These are phyloP conservation scores for Rhizoclosmatium globosum DNA, from an alignment of 192 early-diverging fungal species.

Conservation along the genomic window DNA sequence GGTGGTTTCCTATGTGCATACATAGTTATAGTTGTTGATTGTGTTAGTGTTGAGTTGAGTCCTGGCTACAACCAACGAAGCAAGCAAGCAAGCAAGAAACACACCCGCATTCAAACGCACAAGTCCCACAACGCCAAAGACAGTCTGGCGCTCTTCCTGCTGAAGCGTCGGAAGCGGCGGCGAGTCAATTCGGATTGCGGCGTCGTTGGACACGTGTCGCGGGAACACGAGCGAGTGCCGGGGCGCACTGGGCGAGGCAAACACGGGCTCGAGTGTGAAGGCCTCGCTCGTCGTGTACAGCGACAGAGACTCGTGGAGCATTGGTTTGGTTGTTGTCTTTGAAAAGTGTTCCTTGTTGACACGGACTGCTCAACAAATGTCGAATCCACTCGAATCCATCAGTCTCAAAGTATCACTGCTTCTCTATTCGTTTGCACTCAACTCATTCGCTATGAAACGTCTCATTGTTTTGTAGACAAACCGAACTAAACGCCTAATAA, in stretches of 20 bases:
- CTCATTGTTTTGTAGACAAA: too few relatives aligned
- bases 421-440: too few relatives aligned
- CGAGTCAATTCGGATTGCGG: constrained; percentile 60
- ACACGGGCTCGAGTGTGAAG: constrained; percentile 24
- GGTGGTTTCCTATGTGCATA: constrained; percentile 77
- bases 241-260: constrained; percentile 51
- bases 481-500: too few relatives aligned
- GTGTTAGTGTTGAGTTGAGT: too few relatives aligned
- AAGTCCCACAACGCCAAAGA: constrained; percentile 79
- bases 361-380: too few relatives aligned
- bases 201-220: constrained; percentile 40
- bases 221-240: constrained; percentile 69
- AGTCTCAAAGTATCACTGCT: too few relatives aligned
- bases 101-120: constrained; percentile 74
- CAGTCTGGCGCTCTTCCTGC: constrained; percentile 62
- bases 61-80: too few relatives aligned
- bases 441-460: too few relatives aligned
- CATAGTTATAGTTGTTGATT: too few relatives aligned
- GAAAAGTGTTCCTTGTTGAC: too few relatives aligned
- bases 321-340: neutral
- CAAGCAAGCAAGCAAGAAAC: constrained; percentile 2
- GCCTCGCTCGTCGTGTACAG: constrained; percentile 13
- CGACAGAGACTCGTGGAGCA: constrained; percentile 27
- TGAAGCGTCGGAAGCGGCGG: constrained; percentile 52
- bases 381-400: too few relatives aligned